Conservation (phyloP, 805 yeast species). For the Candida verbasci region DNA sequence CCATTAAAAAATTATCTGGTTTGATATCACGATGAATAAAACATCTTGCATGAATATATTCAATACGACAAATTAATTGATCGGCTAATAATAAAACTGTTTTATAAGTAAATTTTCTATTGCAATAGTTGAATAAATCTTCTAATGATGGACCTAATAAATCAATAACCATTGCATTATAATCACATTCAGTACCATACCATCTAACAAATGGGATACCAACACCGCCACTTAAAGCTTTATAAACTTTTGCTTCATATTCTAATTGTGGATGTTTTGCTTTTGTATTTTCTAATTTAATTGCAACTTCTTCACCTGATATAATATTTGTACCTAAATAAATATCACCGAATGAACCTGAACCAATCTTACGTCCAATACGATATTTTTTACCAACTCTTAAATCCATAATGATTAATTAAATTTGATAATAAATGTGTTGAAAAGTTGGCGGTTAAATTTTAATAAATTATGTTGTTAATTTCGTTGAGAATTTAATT, state of each 20-base stretch:
- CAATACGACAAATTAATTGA: conserved; percentile 90
- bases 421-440: no score
- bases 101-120: conserved; percentile 86
- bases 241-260: conserved; percentile 94
- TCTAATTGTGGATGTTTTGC: conserved; percentile 97
- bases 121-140: conserved; percentile 93
- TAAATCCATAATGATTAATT: conserved; percentile 19
- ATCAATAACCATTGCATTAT: conserved; percentile 95
- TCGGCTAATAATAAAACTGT: conserved; percentile 91
- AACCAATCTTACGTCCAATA: conserved; percentile 91
- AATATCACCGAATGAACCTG: conserved; percentile 97
- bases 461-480: no score
- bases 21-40: conserved; percentile 83
- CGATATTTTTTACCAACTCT: conserved; percentile 84
- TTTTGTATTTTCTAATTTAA: conserved; percentile 81
- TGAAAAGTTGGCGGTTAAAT: no score
- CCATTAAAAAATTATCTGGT: conserved; percentile 83
- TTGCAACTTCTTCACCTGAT: conserved; percentile 96
- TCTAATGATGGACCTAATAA: conserved; percentile 92
- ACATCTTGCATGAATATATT: conserved; percentile 91
- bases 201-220: conserved; percentile 97
- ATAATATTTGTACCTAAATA: conserved; percentile 90
- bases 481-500: no score
- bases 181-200: conserved; percentile 93
- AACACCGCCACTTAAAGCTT: conserved; percentile 91